Base-by-base conservation (phyloP, 768 basidiomycete species). In the Suillus brevipes region DNA sequence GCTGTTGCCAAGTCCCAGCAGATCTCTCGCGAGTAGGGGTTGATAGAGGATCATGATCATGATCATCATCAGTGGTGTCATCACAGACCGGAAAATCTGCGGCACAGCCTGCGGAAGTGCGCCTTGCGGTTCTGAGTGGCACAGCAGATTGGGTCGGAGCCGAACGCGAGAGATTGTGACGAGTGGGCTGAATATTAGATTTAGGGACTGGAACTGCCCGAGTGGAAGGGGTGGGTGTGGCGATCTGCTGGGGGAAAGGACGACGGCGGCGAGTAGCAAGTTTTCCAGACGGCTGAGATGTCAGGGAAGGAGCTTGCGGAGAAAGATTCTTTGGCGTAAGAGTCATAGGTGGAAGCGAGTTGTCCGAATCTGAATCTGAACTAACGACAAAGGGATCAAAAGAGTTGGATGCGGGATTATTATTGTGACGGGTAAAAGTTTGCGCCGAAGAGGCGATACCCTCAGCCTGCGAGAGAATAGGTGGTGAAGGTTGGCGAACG, bases 61-160 rank as follows among this genome's bases (percentile, higher is more conserved):
- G 74, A 34, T 78, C 75, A 6, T 77, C 78, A 53, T 88, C 87
- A 47, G 83, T 87, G 68, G 83, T 82, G 69, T 93, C 91, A 67
- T 92, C 90, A 69, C 90, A 92, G 53, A 93, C 77, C 3, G 89
- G 90, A 74, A 91, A 91, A 42, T 77, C 79, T 55, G 69, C 58
- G 56, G 73, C 70, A 61, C 71, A 57, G n/a, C 75, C 76, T 12
- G 74, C 71, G 1, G 72, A 74, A 5, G 74, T 69, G 56, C 79
- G 80, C 57, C 78, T 79, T 66, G 47, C 67, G 49, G 75, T 66
- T 49, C 73, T 75, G 56, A 69, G 65, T 59, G 72, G 73, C 67
- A 74, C 74, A 61, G 79, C 76, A 50, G 79, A 80, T 9, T 79
- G 75, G 34, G 77, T 72, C 20, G 87, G 89, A 8, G 82, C 86